Percentiles rank a stretch among this genome's conserved stretches.
Evolutionary conservation across 1,139 yeast species (phyloP).

Genomic region (Hyphopichia buzzinii): DNA sequence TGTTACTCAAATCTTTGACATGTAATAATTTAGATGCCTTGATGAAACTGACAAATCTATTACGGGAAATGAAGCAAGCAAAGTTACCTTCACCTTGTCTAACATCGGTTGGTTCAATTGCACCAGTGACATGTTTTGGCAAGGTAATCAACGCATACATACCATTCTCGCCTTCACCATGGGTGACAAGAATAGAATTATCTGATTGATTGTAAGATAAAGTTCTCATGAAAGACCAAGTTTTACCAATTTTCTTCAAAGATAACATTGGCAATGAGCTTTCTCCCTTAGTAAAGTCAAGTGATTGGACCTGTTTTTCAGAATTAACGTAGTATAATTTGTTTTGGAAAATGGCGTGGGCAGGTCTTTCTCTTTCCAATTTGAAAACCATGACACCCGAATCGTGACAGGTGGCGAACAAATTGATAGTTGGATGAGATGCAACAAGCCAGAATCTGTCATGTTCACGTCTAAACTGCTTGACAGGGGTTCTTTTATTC

Average conservation of each 20-base stretch:
- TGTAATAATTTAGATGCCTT: conserved; percentile 65
- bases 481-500: conserved; percentile 88
- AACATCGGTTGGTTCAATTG: conserved; percentile 81
- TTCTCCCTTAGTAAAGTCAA: conserved; percentile 61
- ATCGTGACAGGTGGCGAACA: conserved; percentile 97
- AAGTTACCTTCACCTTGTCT: conserved; percentile 79
- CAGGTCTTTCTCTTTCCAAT: conserved; percentile 96
- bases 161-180: conserved; percentile 63
- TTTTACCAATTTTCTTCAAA: conserved; percentile 77
- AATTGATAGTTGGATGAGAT: conserved; percentile 83
- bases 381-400: conserved; percentile 98
- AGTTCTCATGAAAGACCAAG: conserved; percentile 84
- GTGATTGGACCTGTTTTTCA: conserved; percentile 83
- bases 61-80: conserved; percentile 91
- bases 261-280: conserved; percentile 78
- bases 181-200: conserved; percentile 78
- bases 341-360: conserved; percentile 69
- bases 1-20: conserved; percentile 79
- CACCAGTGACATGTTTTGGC: conserved; percentile 89
- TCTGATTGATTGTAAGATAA: conserved; percentile 92
- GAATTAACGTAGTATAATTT: conserved; percentile 73
- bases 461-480: conserved; percentile 89
- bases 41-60: conserved; percentile 82
- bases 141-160: conserved; percentile 73
- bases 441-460: conserved; percentile 95